Evolutionary conservation across 192 early-diverging fungal species (phyloP).

Genomic region (Tieghemiomyces parasiticus): DNA sequence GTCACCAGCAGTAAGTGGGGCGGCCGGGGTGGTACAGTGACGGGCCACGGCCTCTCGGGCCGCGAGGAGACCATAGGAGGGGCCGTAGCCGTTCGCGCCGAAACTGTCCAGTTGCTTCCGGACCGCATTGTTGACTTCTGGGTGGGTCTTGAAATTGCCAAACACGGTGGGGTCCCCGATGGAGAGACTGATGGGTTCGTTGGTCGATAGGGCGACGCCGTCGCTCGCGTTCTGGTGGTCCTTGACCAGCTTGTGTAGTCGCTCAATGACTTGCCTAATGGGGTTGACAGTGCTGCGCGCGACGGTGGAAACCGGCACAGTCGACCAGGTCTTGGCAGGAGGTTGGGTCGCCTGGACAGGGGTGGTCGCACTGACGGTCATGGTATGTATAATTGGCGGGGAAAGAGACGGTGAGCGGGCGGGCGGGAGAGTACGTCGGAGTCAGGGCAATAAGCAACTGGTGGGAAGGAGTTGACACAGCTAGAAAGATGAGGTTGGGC

Average conservation of each 20-base stretch:
- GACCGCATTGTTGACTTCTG: conserved; percentile 53
- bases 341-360: background rate
- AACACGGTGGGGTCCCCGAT: conserved; percentile 75
- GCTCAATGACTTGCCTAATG: conserved; percentile 34
- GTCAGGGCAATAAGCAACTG: too few species aligned
- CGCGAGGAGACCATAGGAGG: conserved; percentile 44
- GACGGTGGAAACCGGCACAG: conserved; percentile 42
- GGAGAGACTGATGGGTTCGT: conserved; percentile 1
- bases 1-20: conserved; percentile 56
- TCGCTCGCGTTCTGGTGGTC: background rate
- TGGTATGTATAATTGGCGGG: background rate
- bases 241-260: background rate
- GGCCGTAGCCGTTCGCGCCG: conserved; percentile 72
- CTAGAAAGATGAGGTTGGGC: background rate
- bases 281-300: conserved; percentile 69
- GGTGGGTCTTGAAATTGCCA: conserved; percentile 78
- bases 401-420: background rate
- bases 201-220: background rate
- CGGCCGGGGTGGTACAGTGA: conserved; percentile 46
- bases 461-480: background rate
- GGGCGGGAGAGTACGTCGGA: background rate
- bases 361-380: background rate
- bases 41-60: conserved; percentile 65
- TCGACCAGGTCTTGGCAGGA: conserved; percentile 14
- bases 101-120: conserved; percentile 45